phyloP scores from a whole-genome alignment of 169 alveolate genomes.

The Cryptosporidium meleagridis region DNA sequence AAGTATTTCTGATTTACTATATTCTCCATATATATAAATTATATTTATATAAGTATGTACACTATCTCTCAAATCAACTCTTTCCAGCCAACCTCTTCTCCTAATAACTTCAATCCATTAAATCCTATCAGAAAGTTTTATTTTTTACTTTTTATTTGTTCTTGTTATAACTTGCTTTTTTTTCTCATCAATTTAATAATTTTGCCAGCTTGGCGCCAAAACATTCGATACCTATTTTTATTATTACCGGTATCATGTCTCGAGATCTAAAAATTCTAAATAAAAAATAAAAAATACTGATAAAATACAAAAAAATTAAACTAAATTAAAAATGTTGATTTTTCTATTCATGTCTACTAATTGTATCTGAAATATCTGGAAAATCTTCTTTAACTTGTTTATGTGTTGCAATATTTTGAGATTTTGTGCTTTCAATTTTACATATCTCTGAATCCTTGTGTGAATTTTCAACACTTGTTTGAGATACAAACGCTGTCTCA shows the following conservation, averaged over 20 bases:
- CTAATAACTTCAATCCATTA: not conserved
- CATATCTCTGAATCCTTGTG: not conserved
- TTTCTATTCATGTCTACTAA: not conserved
- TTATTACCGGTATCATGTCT: not conserved
- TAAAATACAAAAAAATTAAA: too few species aligned
- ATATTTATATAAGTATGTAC: too few species aligned
- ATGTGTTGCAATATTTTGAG: not conserved
- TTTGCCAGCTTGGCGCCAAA: not conserved
- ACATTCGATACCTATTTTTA: not conserved
- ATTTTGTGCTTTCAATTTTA: not conserved
- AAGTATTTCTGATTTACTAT: not conserved
- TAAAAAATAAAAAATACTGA: too few species aligned
- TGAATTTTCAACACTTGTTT: not conserved
- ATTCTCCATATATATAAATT: not conserved
- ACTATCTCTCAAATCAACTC: too few species aligned
- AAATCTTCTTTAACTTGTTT: not conserved
- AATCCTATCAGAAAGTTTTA: not conserved
- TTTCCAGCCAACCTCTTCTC: not conserved
- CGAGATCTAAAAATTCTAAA: not conserved
- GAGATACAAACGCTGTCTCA: not conserved
- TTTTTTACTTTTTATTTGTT: not conserved
- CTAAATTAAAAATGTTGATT: too few species aligned
- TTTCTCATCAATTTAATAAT: not conserved
- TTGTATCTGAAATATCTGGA: not conserved
- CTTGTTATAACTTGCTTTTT: not conserved